A percentile compares a stretch with the other conserved stretches of the same genome.
phyloP scores from a whole-genome alignment of 306 rosid species.

The Castanopsis chinensis region DNA sequence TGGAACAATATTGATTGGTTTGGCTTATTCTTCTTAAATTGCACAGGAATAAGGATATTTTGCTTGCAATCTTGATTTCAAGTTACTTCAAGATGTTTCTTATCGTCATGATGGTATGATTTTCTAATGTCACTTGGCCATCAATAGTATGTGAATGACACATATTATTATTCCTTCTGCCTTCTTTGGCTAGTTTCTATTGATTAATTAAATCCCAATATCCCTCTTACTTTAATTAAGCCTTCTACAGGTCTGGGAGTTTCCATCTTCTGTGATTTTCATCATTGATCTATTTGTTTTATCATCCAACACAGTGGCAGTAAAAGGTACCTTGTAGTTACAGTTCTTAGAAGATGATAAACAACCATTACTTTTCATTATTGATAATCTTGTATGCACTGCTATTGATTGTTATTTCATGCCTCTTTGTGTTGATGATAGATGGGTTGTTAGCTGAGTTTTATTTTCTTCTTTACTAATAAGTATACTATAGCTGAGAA shows the following conservation, averaged over 20 bases:
- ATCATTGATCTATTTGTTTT: slow-evolving; percentile 75
- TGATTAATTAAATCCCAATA: slow-evolving; percentile 3
- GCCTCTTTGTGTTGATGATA: background rate
- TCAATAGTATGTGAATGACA: background rate
- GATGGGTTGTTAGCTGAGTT: background rate
- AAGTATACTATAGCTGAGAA: background rate
- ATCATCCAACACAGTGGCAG: slow-evolving; percentile 77
- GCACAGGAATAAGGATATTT: slow-evolving; percentile 54
- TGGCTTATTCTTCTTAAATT: slow-evolving; percentile 15
- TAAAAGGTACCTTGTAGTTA: slow-evolving; percentile 55
- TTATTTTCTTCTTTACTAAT: background rate
- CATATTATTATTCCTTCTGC: background rate
- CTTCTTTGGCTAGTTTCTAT: background rate
- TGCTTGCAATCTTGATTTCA: slow-evolving; percentile 72
- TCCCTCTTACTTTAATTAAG: slow-evolving; percentile 21
- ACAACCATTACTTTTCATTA: background rate
- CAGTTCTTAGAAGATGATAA: background rate
- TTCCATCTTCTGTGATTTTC: slow-evolving; percentile 71
- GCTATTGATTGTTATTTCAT: background rate
- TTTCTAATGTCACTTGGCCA: slow-evolving; percentile 5
- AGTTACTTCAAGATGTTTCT: slow-evolving; percentile 88
- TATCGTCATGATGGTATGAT: slow-evolving; percentile 70
- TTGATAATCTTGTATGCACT: background rate
- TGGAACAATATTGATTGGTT: slow-evolving; percentile 1
- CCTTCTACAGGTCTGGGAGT: slow-evolving; percentile 81